Percentiles rank a stretch among this genome's conserved stretches.
Conservation (phyloP, 331 rosid species). For the Phaseolus coccineus region DNA sequence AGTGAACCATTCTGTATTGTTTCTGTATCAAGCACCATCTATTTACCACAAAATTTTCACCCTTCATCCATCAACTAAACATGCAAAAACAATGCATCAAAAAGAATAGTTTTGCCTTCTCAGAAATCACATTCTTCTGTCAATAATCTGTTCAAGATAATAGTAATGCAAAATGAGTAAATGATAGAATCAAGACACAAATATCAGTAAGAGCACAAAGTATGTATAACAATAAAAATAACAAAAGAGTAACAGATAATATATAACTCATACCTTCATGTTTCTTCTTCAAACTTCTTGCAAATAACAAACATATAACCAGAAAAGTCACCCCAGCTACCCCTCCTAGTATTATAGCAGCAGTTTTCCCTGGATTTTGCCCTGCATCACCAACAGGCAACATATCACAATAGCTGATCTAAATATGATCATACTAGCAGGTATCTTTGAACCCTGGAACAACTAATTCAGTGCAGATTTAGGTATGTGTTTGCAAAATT, state of each 20-base stretch:
- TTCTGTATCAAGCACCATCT: constrained; percentile 44
- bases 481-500: not conserved
- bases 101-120: constrained; percentile 47
- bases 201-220: not conserved
- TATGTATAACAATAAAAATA: not conserved
- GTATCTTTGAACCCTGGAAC: not conserved
- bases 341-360: constrained; percentile 92
- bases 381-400: constrained; percentile 57
- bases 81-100: constrained; percentile 54
- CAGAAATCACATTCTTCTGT: constrained; percentile 46
- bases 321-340: constrained; percentile 86
- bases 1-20: constrained; percentile 18
- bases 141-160: constrained; percentile 64
- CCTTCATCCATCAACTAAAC: constrained; percentile 27
- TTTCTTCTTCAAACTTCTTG: constrained; percentile 82
- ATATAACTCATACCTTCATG: constrained; percentile 73
- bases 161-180: constrained; percentile 32
- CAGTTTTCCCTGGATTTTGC: constrained; percentile 82
- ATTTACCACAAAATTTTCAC: constrained; percentile 48
- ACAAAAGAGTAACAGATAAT: not conserved
- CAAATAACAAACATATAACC: constrained; percentile 78
- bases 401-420: constrained; percentile 10
- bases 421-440: not conserved
- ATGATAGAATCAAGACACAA: constrained; percentile 34
- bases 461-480: not conserved